phyloP scores from a whole-genome alignment of 1,284 basidiomycete species.

The Spongiforma sp. region DNA sequence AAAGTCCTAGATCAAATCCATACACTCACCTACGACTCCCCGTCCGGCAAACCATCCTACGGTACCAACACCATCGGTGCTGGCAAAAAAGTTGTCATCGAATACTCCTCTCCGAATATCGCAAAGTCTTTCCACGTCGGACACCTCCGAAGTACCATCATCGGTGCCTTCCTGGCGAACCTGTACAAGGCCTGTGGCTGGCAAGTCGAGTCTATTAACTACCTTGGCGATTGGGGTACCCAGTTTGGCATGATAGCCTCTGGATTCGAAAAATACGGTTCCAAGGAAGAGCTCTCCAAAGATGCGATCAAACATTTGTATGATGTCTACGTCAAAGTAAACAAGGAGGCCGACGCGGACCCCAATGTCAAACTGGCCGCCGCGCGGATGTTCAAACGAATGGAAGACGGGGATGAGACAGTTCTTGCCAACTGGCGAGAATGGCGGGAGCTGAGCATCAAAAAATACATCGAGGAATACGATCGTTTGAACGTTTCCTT shows the following conservation, averaged over 20 bases:
- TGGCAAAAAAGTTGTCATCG: constrained; percentile 83
- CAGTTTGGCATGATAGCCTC: constrained; percentile 89
- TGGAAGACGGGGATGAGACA: constrained; percentile 93
- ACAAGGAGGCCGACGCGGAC: constrained; percentile 80
- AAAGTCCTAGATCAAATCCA: constrained; percentile 86
- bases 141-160: constrained; percentile 96
- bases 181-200: constrained; percentile 94
- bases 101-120: constrained; percentile 98
- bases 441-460: constrained; percentile 93
- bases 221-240: constrained; percentile 95
- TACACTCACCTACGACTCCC: constrained; percentile 65
- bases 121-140: constrained; percentile 99
- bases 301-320: constrained; percentile 97
- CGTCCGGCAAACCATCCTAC: constrained; percentile 64
- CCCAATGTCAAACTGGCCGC: constrained; percentile 83
- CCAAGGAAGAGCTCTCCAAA: constrained; percentile 80
- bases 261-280: constrained; percentile 93
- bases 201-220: constrained; percentile 93
- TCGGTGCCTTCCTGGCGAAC: constrained; percentile 94
- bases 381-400: constrained; percentile 91
- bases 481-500: constrained; percentile 91
- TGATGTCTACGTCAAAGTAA: constrained; percentile 95
- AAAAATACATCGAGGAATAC: constrained; percentile 93
- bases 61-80: constrained; percentile 77
- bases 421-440: constrained; percentile 90